Evolutionary conservation across 352 stramenopile genomes (phyloP), one percentile per base, ranked within the genome.

Genomic region (Plasmopara viticola): DNA sequence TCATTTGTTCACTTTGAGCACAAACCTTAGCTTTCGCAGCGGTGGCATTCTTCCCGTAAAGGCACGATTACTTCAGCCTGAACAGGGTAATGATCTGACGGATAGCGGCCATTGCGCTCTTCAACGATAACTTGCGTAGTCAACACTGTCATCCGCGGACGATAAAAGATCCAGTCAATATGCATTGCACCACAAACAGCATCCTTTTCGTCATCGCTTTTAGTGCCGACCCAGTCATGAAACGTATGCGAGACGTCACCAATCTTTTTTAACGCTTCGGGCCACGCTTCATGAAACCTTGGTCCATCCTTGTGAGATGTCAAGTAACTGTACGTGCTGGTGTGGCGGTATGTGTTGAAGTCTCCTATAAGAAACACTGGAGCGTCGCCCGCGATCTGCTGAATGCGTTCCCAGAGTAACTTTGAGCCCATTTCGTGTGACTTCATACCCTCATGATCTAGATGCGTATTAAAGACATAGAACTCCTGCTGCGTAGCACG

Each of bases 121-220:
- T 94, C 84, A 1, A 81, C 92, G 50, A 94, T 89, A 29, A 94
- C 81, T 54, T 92, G 74, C 6, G 81, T 89, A 28, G 70, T 64
- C 2, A 92, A 51, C 39, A 94, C 84, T 17, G 60, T 74, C 78
- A 92, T 89, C 35, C 74, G 49, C 38, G 84, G 84, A 7, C 81
- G 81, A 55, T 83, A 92, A 50, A 94, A 87, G 60, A 94, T 90
- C 84, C 84, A 94, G 58, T 94, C 84, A 55, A 94, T 94, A 62
- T 94, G 84, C 66, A 90, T 90, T 30, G 78, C 77, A 13, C 74
- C 84, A 7, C 69, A 64, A 42, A 85, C 66, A 8, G 79, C 70
- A 31, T 56, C 73, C 37, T 80, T 76, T 53, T 91, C 80, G 48
- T 74, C 75, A 48, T 91, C 74, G 52, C 92, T 90, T 51, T 90